Evolutionary conservation across 345 rosid species (phyloP).

Genomic region (Eucalyptus decipiens): DNA sequence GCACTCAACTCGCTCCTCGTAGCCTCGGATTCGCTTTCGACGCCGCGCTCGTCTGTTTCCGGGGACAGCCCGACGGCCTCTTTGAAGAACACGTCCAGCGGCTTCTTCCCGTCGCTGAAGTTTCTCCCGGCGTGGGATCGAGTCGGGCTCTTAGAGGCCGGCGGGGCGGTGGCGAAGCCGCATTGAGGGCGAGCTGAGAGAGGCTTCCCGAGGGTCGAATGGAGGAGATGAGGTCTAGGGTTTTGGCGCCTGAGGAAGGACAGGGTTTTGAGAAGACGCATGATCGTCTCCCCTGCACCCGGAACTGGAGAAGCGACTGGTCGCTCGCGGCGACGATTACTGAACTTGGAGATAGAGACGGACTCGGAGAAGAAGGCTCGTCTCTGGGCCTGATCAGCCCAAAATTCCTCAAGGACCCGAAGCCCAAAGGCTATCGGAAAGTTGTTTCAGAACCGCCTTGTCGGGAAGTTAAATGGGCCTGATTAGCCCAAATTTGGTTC

Average conservation of each 20-base stretch:
- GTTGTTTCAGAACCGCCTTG: neutral
- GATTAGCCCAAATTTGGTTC: neutral
- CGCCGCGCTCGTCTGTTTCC: constrained; percentile 3
- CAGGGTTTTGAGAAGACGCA: neutral
- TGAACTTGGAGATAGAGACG: neutral
- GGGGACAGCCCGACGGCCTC: constrained; percentile 42
- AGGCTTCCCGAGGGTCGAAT: neutral
- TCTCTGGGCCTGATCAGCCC: neutral
- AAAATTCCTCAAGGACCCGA: neutral
- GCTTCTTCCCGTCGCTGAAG: neutral
- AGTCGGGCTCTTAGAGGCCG: neutral
- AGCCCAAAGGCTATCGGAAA: neutral
- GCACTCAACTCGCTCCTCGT: constrained; percentile 9
- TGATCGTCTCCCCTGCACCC: neutral
- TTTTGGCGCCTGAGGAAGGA: neutral
- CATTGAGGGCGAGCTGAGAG: neutral
- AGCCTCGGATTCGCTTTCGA: neutral
- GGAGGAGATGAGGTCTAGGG: neutral
- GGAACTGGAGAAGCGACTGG: neutral
- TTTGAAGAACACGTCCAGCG: constrained; percentile 31
- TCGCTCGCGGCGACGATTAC: neutral
- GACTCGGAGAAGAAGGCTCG: neutral
- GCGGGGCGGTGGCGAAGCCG: neutral
- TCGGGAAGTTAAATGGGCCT: neutral
- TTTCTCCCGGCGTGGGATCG: neutral